Evolutionary conservation across 495 filamentous ascomycete species (phyloP).

Genomic region (Aspergillus taichungensis): DNA sequence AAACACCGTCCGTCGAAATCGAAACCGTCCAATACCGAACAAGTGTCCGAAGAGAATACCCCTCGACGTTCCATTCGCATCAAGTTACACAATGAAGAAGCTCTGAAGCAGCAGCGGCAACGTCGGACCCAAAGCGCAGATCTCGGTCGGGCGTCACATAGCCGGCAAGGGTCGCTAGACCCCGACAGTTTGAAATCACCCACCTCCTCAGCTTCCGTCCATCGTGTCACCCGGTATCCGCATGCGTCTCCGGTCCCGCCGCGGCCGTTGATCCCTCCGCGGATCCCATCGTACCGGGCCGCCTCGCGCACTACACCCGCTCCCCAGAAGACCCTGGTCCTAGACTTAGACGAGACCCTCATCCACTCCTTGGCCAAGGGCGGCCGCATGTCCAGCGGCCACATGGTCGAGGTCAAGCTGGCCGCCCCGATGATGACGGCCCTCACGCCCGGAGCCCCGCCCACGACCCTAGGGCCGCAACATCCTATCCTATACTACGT

Average conservation of each 20-base stretch:
- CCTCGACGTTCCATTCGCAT: slow-evolving; percentile 79
- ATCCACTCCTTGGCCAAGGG: slow-evolving; percentile 97
- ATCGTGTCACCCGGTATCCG: slow-evolving; percentile 74
- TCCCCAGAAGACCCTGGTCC: slow-evolving; percentile 80
- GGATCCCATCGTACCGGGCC: slow-evolving; percentile 72
- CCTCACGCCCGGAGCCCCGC: slow-evolving; percentile 50
- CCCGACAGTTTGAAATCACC: slow-evolving; percentile 67
- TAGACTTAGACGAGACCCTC: slow-evolving; percentile 93
- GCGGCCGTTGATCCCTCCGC: slow-evolving; percentile 75
- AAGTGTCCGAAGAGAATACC: slow-evolving; percentile 51
- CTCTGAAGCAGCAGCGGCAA: slow-evolving; percentile 44
- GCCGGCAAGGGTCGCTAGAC: slow-evolving; percentile 26
- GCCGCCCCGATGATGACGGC: slow-evolving; percentile 52
- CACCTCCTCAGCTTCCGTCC: slow-evolving; percentile 62
- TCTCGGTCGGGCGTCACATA: slow-evolving; percentile 21
- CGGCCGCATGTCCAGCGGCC: slow-evolving; percentile 87
- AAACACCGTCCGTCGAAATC: slow-evolving; percentile 41
- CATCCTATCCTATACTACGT: slow-evolving; percentile 98
- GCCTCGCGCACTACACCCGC: slow-evolving; percentile 35
- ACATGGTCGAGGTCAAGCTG: slow-evolving; percentile 98
- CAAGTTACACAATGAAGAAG: slow-evolving; percentile 79
- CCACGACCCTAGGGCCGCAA: slow-evolving; percentile 65
- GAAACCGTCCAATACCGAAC: slow-evolving; percentile 35
- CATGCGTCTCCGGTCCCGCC: slow-evolving; percentile 73
- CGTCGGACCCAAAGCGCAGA: slow-evolving; percentile 30